Conservation (phyloP, 2,329 filamentous ascomycete species). For the Epichloe festucae region DNA sequence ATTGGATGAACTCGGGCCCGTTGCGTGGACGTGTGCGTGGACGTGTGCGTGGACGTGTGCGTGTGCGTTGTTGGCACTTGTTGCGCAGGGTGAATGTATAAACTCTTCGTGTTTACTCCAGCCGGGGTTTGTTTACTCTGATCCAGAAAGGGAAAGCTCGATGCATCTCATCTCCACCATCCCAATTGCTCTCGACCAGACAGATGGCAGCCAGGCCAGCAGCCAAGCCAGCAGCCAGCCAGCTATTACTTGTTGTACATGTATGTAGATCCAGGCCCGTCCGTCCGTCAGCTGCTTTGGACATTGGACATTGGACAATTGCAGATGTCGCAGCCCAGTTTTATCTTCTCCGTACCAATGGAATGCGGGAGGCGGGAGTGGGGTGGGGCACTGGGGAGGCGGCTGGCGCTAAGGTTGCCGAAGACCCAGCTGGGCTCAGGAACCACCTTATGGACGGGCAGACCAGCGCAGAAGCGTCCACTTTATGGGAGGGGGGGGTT, state of each 20-base stretch:
- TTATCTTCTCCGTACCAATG: background rate
- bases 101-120: constrained; percentile 11
- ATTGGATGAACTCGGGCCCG: constrained; percentile 12
- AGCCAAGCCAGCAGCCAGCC: no score
- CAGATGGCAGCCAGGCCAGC: no score
- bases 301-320: background rate
- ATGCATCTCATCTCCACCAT: constrained; percentile 9
- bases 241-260: no score
- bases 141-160: constrained; percentile 13
- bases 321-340: background rate
- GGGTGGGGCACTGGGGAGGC: background rate
- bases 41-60: constrained; percentile 5
- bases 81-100: constrained; percentile 14
- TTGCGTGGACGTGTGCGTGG: constrained; percentile 3
- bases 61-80: constrained; percentile 2
- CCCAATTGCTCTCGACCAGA: background rate
- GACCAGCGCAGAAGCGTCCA: background rate
- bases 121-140: constrained; percentile 15
- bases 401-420: background rate
- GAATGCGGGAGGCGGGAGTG: constrained; percentile 6
- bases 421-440: no score
- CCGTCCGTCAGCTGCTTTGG: background rate
- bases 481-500: background rate
- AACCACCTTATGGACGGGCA: no score
- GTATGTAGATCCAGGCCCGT: background rate